Evolutionary conservation across 106 monocot genomes (phyloP).

Genomic region (Acorus calamus): DNA sequence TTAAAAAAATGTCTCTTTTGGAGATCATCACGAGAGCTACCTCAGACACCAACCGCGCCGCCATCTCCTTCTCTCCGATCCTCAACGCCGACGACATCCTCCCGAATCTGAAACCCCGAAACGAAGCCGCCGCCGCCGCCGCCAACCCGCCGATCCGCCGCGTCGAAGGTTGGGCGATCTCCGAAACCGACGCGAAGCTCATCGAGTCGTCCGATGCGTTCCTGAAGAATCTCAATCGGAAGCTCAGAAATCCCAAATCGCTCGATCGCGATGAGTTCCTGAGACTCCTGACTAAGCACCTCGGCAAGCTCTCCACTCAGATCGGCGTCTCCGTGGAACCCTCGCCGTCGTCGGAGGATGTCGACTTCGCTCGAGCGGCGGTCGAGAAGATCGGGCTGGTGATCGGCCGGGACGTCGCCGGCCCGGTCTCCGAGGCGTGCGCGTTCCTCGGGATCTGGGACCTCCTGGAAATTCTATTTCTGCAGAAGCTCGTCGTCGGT

Average conservation of each 20-base stretch:
- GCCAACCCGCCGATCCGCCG: conserved; percentile 15
- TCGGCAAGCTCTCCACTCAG: conserved; percentile 2
- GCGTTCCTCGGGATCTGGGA: conserved; percentile 39
- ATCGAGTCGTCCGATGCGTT: conserved; percentile 11
- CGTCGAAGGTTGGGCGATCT: conserved; percentile 30
- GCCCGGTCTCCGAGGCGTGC: conserved; percentile 27
- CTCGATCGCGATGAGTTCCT: conserved; percentile 15
- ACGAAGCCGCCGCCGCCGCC: conserved; percentile 4
- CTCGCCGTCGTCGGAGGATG: background rate
- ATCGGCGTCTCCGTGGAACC: background rate
- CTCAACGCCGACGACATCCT: conserved; percentile 31
- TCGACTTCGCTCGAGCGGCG: conserved; percentile 7
- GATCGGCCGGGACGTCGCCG: conserved; percentile 19
- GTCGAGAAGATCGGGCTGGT: conserved; percentile 21
- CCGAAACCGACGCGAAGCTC: conserved; percentile 17
- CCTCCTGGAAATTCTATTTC: conserved; percentile 28
- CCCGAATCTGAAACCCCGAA: conserved; percentile 16
- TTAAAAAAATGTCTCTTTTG: conserved; percentile 39
- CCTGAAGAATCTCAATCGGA: conserved; percentile 16
- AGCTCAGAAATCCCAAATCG: conserved; percentile 21
- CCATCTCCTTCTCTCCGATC: conserved; percentile 31
- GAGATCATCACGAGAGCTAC: conserved; percentile 34
- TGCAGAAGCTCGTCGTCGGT: conserved; percentile 7
- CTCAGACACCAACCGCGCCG: conserved; percentile 15
- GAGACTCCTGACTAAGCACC: conserved; percentile 20